Base-by-base conservation (phyloP, 2,329 filamentous ascomycete genomes). In the Bisporella sp. region DNA sequence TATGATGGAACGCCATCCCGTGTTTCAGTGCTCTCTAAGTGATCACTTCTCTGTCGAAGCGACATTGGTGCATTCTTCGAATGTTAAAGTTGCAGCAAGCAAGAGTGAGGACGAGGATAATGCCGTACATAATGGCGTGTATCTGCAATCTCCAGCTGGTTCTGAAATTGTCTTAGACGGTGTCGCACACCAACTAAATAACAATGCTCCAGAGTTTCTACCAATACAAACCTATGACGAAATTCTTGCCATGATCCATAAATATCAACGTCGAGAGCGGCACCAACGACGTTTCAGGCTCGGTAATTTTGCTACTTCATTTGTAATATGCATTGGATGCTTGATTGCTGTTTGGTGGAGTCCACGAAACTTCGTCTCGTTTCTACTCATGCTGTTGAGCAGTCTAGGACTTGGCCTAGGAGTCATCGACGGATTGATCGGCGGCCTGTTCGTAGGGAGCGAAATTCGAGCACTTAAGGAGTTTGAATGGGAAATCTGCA, bases 1-100 rank as follows among this genome's bases (percentile, higher is more conserved):
- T 53, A 89, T 96, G 82, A 84, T 81, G 21, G 79, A 85, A 64
- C 83, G 88, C 7, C 91, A 96, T 67, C 88, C 90, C 0, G 80
- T 79, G 1, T 74, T 96, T 1, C 77, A 82, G 55, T 96, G 90
- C 70, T 95, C 89, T 1, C 75, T 97, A 30, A 96, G 90, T 60
- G 92, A 99, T 64, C 93, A 97, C 67, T 97, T 96, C 67, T 90
- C 89, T 28, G 86, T 97, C 48, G 86, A 92, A 65, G 84, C 88
- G 5, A 90, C 88, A 0, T 74, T 97, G 7, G 32, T 60, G 2
- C 58, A 62, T 46, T 59, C 59, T 4, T 57, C 51, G 30, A 43
- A 52, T 8, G 33, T 57, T 5, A 52, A 58, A 12, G 47, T 49
- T 30, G 4, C 21, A 5, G 21, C 28, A 41, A 55, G 5, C 51